These are phyloP conservation scores for Trametes hirsuta DNA, from an alignment of 1,284 basidiomycete species.

Conservation along the genomic window DNA sequence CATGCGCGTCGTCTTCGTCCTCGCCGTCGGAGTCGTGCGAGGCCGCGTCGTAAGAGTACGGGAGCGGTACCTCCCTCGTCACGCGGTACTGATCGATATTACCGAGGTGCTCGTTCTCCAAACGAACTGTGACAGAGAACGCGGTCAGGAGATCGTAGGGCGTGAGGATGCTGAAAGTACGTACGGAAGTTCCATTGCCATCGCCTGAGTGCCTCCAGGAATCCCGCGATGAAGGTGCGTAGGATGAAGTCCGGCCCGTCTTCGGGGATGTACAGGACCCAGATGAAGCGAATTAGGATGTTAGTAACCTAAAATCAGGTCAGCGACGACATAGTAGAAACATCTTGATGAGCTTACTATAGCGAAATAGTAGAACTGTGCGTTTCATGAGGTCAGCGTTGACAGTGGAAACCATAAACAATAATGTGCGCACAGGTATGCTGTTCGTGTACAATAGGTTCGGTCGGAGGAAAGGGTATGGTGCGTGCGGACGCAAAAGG, in stretches of 20 bases:
- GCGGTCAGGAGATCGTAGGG: neutral
- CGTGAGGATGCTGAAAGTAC: slow-evolving; percentile 7
- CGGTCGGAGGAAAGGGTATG: slow-evolving; percentile 69
- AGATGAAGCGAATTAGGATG: slow-evolving; percentile 77
- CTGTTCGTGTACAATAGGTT: slow-evolving; percentile 74
- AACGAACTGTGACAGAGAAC: slow-evolving; percentile 51
- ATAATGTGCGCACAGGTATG: slow-evolving; percentile 51
- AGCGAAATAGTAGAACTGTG: slow-evolving; percentile 73
- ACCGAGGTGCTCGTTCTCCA: slow-evolving; percentile 88
- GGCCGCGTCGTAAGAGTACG: slow-evolving; percentile 61
- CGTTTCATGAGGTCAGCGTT: neutral
- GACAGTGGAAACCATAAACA: neutral
- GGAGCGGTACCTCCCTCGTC: slow-evolving; percentile 76
- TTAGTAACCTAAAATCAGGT: slow-evolving; percentile 59
- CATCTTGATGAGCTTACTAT: slow-evolving; percentile 49
- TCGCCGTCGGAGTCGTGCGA: slow-evolving; percentile 40
- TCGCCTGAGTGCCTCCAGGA: slow-evolving; percentile 81
- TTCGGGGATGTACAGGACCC: slow-evolving; percentile 78
- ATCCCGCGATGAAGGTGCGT: slow-evolving; percentile 70
- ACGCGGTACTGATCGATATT: slow-evolving; percentile 88
- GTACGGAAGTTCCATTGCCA: slow-evolving; percentile 93
- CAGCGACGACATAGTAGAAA: neutral
- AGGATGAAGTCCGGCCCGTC: slow-evolving; percentile 53
- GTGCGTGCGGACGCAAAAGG: slow-evolving; percentile 61
- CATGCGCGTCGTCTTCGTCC: slow-evolving; percentile 41